phyloP scores from a whole-genome alignment of 495 filamentous ascomycete species.

The Hypoxylon subgilvum region DNA sequence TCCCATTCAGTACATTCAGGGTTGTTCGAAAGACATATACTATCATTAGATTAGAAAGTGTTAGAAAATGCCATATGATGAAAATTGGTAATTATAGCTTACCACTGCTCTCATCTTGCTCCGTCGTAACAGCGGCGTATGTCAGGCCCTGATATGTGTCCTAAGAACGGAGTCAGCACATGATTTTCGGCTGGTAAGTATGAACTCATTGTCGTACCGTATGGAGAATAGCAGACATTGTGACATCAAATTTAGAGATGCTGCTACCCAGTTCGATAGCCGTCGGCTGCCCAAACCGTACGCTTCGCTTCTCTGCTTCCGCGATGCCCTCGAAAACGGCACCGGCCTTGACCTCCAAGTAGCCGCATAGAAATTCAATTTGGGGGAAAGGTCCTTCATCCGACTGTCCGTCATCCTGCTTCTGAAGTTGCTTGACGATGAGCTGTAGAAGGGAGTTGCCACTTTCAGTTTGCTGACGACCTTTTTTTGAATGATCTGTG shows the following conservation, averaged over 20 bases:
- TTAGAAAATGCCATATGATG: not conserved
- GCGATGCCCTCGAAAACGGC: conserved; percentile 59
- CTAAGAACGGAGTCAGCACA: conserved; percentile 38
- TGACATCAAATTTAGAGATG: conserved; percentile 50
- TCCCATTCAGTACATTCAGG: conserved; percentile 50
- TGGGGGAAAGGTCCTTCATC: conserved; percentile 49
- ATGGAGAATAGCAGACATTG: conserved; percentile 36
- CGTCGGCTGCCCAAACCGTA: conserved; percentile 56
- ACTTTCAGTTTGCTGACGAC: conserved; percentile 43
- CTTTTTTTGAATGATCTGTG: conserved; percentile 38
- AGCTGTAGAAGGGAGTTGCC: conserved; percentile 51
- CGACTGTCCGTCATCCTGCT: conserved; percentile 46
- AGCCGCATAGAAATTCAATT: conserved; percentile 54
- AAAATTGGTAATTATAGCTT: not conserved
- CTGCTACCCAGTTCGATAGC: conserved; percentile 44
- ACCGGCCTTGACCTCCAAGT: conserved; percentile 48
- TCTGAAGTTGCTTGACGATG: conserved; percentile 54
- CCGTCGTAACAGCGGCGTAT: conserved; percentile 44
- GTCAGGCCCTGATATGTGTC: conserved; percentile 34
- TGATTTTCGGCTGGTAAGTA: not conserved
- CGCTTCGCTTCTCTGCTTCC: conserved; percentile 59
- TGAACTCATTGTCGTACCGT: conserved; percentile 36
- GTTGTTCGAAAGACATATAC: conserved; percentile 55
- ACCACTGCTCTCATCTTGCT: conserved; percentile 30
- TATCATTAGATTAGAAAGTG: conserved; percentile 27